These are phyloP conservation scores for Daucus carota DNA, from an alignment of 129 eudicot species.

Conservation along the genomic window DH1_v3.0 NC_030382.2:46213001-46213500, in stretches of 20 bases:
- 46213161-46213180: constrained; percentile 62
- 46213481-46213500: too few species aligned
- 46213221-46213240: constrained; percentile 3
- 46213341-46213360: background rate
- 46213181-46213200: constrained; percentile 16
- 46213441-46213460: too few species aligned
- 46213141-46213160: constrained; percentile 87
- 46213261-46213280: background rate
- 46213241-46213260: background rate
- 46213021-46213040: background rate
- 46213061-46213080: background rate
- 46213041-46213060: background rate
- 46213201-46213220: constrained; percentile 25
- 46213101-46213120: background rate
- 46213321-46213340: background rate
- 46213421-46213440: too few species aligned
- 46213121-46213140: constrained; percentile 3
- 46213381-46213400: background rate
- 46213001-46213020: background rate
- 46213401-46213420: too few species aligned
- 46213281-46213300: background rate
- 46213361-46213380: background rate
- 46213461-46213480: too few species aligned
- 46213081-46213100: background rate
- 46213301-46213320: background rate